Evolutionary conservation across 179 eudicot genomes (phyloP).

Genomic region (Dionaea muscipula): DNA sequence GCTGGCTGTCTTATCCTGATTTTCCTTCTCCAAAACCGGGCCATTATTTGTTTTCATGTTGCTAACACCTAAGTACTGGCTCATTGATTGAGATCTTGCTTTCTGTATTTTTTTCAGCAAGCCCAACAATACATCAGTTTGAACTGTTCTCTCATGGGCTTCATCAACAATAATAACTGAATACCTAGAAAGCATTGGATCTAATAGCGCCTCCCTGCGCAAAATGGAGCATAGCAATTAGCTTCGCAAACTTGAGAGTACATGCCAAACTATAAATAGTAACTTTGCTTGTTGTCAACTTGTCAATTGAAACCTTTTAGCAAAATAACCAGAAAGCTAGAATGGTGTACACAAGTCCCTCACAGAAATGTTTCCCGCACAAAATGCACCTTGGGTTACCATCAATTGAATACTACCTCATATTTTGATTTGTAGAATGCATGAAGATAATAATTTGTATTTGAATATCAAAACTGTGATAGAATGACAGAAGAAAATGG

Average conservation of each 20-base stretch:
- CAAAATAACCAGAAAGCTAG: too few relatives aligned
- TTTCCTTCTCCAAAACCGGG: conserved; percentile 20
- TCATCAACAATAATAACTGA: conserved; percentile 88
- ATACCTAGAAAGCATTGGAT: conserved; percentile 73
- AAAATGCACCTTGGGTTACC: too few relatives aligned
- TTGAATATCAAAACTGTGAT: not conserved
- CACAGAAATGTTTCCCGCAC: too few relatives aligned
- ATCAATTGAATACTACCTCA: too few relatives aligned
- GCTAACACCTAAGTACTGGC: conserved; percentile 15
- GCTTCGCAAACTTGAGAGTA: not conserved
- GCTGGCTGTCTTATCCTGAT: conserved; percentile 16
- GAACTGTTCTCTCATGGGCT: conserved; percentile 98
- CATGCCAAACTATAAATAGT: not conserved
- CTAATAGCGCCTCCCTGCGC: conserved; percentile 90
- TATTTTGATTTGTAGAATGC: not conserved
- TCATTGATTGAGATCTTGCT: conserved; percentile 37
- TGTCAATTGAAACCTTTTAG: too few relatives aligned
- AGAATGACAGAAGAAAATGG: not conserved
- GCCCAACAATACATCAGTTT: conserved; percentile 92
- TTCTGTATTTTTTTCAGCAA: conserved; percentile 75
- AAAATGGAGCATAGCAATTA: conserved; percentile 19
- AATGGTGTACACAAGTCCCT: too few relatives aligned
- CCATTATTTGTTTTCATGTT: conserved; percentile 20
- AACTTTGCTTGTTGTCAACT: too few relatives aligned
- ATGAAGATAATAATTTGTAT: too few relatives aligned